These are phyloP conservation scores for Alternaria sp. DNA, from an alignment of 2,329 filamentous ascomycete genomes.

Conservation along the genomic window DNA sequence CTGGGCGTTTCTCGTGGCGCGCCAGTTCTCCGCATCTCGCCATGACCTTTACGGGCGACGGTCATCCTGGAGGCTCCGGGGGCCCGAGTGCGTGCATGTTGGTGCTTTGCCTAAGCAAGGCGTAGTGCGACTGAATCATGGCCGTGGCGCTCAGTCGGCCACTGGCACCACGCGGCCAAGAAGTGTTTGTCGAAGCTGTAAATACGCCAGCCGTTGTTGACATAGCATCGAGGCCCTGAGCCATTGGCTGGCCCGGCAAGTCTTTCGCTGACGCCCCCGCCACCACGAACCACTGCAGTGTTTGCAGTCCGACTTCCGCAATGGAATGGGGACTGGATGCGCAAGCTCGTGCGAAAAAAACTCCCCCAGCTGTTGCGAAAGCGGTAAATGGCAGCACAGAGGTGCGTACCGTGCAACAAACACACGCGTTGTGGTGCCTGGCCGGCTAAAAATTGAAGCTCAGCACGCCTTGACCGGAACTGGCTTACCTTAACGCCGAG, in stretches of 20 bases:
- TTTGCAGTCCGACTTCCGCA: neutral
- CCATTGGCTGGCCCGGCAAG: neutral
- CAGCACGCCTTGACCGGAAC: constrained; percentile 8
- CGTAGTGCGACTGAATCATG: constrained; percentile 24
- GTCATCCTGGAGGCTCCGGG: constrained; percentile 18
- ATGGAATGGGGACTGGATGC: neutral
- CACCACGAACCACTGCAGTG: constrained; percentile 5
- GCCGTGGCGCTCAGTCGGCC: constrained; percentile 21
- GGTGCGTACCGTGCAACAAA: constrained; percentile 5
- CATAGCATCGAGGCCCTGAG: constrained; percentile 4
- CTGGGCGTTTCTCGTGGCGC: constrained; percentile 19
- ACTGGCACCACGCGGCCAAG: constrained; percentile 14
- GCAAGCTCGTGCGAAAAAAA: neutral
- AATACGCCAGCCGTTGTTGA: constrained; percentile 17
- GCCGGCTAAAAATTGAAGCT: constrained; percentile 4
- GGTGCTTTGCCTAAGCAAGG: constrained; percentile 26
- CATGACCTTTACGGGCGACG: constrained; percentile 34
- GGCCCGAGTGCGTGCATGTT: constrained; percentile 25
- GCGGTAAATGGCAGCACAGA: constrained; percentile 1
- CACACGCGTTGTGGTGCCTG: constrained; percentile 8
- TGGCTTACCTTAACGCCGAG: constrained; percentile 2
- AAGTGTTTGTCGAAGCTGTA: constrained; percentile 4
- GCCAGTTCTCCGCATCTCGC: constrained; percentile 39
- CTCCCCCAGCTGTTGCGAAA: neutral
- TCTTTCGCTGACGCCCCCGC: constrained; percentile 4